Evolutionary conservation across 371 early-diverging fungal genomes (phyloP).

Genomic region (Mortierella sp.): DNA sequence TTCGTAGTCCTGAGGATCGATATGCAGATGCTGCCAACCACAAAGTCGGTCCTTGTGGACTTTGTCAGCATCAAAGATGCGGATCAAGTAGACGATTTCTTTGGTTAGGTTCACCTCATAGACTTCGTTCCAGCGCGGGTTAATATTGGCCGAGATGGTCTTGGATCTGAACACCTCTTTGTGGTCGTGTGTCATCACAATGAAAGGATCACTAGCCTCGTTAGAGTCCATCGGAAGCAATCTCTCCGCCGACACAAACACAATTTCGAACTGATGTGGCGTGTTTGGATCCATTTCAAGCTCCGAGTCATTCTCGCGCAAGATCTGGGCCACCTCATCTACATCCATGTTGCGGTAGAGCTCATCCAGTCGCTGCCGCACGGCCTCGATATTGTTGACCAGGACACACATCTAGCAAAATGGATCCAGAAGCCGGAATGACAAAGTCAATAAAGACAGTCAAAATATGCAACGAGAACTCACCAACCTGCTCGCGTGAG

Average conservation of each 20-base stretch:
- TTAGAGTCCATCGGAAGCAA: slow-evolving; percentile 66
- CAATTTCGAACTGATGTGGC: slow-evolving; percentile 45
- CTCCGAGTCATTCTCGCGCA: slow-evolving; percentile 57
- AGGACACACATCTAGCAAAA: slow-evolving; percentile 67
- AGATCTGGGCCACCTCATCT: slow-evolving; percentile 67
- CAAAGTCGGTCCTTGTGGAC: slow-evolving; percentile 86
- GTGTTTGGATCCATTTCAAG: slow-evolving; percentile 31
- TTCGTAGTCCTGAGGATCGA: slow-evolving; percentile 69
- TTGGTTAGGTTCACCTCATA: slow-evolving; percentile 79
- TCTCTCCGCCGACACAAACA: slow-evolving; percentile 60
- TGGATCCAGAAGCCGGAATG: too few relatives aligned
- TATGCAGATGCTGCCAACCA: slow-evolving; percentile 74
- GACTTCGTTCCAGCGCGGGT: slow-evolving; percentile 94
- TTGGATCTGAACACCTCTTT: slow-evolving; percentile 69
- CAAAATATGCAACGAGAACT: too few relatives aligned
- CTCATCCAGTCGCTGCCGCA: slow-evolving; percentile 68
- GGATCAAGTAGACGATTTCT: slow-evolving; percentile 71
- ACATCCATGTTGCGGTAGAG: slow-evolving; percentile 75
- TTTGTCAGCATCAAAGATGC: slow-evolving; percentile 83
- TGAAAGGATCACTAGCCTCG: slow-evolving; percentile 78
- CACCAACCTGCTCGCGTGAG: neutral
- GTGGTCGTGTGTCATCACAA: slow-evolving; percentile 73
- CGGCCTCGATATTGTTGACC: slow-evolving; percentile 77
- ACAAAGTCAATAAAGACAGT: too few relatives aligned
- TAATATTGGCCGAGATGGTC: slow-evolving; percentile 77